A percentile compares a stretch with the other conserved stretches of the same genome.
phyloP scores from a whole-genome alignment of 2,329 filamentous ascomycete genomes.

The Pseudogymnoascus sp. region DNA sequence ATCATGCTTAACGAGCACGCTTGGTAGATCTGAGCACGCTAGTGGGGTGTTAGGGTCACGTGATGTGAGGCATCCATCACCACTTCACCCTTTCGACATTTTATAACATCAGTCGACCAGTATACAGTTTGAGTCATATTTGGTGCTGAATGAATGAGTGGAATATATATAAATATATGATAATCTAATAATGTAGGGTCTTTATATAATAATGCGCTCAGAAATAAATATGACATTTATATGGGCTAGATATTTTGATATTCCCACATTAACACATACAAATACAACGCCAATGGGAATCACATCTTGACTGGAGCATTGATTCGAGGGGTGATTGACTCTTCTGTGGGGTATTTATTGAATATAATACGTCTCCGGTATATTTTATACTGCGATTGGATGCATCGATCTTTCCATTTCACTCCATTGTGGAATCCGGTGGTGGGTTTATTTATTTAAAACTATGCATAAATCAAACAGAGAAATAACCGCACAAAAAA shows the following conservation, averaged over 20 bases:
- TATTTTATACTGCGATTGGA: background rate
- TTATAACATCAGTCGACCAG: background rate
- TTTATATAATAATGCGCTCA: background rate
- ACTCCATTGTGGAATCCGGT: background rate
- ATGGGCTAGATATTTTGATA: no score
- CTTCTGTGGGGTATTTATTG: background rate
- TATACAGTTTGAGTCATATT: background rate
- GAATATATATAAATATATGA: background rate
- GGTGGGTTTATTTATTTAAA: background rate
- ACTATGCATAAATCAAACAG: background rate
- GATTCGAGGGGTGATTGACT: background rate
- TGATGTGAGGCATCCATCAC: background rate
- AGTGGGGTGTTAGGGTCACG: background rate
- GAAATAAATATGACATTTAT: background rate
- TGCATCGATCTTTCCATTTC: background rate
- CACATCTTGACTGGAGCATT: background rate
- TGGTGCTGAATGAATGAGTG: background rate
- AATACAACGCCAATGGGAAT: background rate
- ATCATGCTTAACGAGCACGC: constrained; percentile 7
- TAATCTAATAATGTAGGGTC: background rate
- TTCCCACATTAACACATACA: background rate
- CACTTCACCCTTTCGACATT: no score
- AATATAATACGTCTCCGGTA: background rate
- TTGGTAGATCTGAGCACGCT: background rate
- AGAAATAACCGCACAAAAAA: background rate